phyloP scores from a whole-genome alignment of 305 asterid genomes.

The Striga hermonthica region DNA sequence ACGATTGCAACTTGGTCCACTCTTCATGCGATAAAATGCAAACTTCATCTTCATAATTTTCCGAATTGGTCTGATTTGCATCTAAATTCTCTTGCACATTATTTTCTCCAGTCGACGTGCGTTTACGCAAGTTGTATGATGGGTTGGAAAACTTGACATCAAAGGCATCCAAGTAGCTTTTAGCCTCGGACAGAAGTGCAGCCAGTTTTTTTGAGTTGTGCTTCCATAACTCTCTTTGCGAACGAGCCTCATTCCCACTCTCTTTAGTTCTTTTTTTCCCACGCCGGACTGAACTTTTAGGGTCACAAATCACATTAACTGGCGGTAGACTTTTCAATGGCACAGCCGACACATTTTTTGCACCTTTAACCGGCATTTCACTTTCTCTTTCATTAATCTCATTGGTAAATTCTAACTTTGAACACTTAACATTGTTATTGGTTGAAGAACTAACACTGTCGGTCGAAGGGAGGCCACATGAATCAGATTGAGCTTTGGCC shows the following conservation, averaged over 20 bases:
- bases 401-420: not conserved
- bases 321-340: constrained; percentile 21
- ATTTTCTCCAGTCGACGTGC: not conserved
- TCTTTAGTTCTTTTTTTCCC: not conserved
- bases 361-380: not conserved
- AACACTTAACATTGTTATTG: not conserved
- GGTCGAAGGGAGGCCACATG: not conserved
- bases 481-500: not conserved
- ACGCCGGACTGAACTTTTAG: too few species aligned
- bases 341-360: constrained; percentile 8
- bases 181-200: constrained; percentile 18
- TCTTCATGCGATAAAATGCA: too few species aligned
- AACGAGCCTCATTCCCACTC: not conserved
- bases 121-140: not conserved
- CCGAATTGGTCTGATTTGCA: not conserved
- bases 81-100: not conserved
- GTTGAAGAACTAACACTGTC: not conserved
- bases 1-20: too few species aligned
- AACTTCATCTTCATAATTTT: too few species aligned
- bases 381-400: not conserved
- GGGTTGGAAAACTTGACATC: not conserved
- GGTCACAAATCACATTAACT: too few species aligned
- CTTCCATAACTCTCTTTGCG: constrained; percentile 10
- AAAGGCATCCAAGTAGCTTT: constrained; percentile 12
- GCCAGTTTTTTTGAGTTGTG: not conserved